phyloP scores from a whole-genome alignment of 805 yeast species.

The Ogataea henricii region DNA sequence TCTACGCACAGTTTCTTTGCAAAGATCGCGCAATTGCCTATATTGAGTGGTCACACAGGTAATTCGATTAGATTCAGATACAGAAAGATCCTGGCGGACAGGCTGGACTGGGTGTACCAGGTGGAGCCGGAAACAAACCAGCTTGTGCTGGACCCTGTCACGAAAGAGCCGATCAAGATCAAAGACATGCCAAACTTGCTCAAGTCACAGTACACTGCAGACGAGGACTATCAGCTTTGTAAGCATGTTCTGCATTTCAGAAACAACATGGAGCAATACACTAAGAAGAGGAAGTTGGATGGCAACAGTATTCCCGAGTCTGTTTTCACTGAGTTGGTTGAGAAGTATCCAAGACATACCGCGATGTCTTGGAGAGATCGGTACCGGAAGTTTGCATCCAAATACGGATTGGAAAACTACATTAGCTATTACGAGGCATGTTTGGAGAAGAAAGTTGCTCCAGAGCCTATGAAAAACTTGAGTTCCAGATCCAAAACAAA shows the following conservation, averaged over 20 bases:
- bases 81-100: constrained; percentile 45
- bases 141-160: constrained; percentile 41
- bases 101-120: constrained; percentile 49
- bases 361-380: constrained; percentile 82
- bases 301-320: constrained; percentile 36
- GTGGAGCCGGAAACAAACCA: constrained; percentile 46
- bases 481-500: constrained; percentile 46
- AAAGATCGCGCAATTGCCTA: constrained; percentile 52
- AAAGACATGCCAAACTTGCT: constrained; percentile 48
- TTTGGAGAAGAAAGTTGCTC: constrained; percentile 38
- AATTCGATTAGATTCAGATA: constrained; percentile 70
- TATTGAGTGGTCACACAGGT: constrained; percentile 67
- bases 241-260: constrained; percentile 28
- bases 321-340: constrained; percentile 42
- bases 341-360: constrained; percentile 53
- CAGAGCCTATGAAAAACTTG: constrained; percentile 60
- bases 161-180: constrained; percentile 44
- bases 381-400: constrained; percentile 65
- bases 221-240: constrained; percentile 67
- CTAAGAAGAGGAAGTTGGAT: constrained; percentile 27
- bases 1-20: constrained; percentile 69
- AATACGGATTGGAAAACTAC: constrained; percentile 62
- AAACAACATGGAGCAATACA: constrained; percentile 20
- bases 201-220: constrained; percentile 66
- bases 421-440: constrained; percentile 52